A percentile compares a stretch with the other conserved stretches of the same genome.
These are phyloP conservation scores for Coprinopsis sp. DNA, from an alignment of 768 basidiomycete species.

Conservation along the genomic window DNA sequence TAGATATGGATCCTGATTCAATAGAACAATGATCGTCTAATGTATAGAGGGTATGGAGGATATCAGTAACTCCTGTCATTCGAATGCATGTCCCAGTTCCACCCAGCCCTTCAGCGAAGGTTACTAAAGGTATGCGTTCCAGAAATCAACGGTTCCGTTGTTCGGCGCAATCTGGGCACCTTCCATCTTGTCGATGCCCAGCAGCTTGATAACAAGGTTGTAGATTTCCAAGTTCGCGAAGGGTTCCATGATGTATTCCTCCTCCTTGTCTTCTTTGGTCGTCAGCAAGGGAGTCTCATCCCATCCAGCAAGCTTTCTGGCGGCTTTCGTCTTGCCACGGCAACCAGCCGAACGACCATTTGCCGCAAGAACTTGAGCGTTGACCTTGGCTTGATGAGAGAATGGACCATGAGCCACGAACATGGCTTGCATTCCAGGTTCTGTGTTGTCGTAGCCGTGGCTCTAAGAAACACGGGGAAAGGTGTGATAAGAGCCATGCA, in stretches of 20 bases:
- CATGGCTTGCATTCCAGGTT: conserved; percentile 77
- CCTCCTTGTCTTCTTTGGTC: no score
- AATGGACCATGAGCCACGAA: conserved; percentile 94
- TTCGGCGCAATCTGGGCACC: conserved; percentile 44
- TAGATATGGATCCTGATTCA: no score
- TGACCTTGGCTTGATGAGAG: conserved; percentile 58
- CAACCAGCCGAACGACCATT: background rate
- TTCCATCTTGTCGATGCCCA: conserved; percentile 47
- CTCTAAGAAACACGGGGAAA: conserved; percentile 48
- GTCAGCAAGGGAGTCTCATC: no score
- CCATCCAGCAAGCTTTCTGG: no score
- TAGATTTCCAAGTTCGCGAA: conserved; percentile 87
- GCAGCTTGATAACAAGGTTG: conserved; percentile 70
- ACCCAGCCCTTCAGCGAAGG: no score
- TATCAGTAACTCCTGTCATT: no score
- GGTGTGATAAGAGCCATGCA: background rate
- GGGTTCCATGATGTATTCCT: conserved; percentile 78
- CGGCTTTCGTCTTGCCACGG: no score
- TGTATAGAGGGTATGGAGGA: no score
- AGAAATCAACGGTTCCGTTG: conserved; percentile 80
- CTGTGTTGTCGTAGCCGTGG: conserved; percentile 86
- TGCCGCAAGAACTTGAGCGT: background rate
- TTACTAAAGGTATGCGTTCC: conserved; percentile 75
- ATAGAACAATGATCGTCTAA: no score
- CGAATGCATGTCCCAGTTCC: no score